Evolutionary conservation across 305 asterid genomes (phyloP), one percentile per base, ranked within the genome.

Genomic region (Solanum hybrid): DNA sequence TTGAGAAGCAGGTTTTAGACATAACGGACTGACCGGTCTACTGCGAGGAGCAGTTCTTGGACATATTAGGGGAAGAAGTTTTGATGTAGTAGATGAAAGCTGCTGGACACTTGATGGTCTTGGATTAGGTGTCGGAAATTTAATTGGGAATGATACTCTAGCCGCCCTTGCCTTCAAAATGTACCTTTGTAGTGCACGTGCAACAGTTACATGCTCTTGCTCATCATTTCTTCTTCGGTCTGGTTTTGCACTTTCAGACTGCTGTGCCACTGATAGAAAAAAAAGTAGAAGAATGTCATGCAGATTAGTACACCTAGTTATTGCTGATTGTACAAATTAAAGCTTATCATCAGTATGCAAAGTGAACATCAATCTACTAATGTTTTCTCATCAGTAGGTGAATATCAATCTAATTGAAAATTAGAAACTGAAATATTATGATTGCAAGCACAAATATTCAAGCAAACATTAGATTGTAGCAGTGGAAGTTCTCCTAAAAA

Each of bases 141-240:
- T 94, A 45, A 97, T 95, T 9, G 99, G 99, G 88, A 97, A 95
- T 15, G 95, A 80, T 89, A 93, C 38, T 91, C 92, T 95, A 26
- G 94, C 95, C 91, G 93, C 82, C 92, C 93, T 94, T 77, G 98
- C 99, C 91, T 93, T 94, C 34, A 89, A 78, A 79, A 95, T 93
- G 90, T 94, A 97, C 94, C 91, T 94, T 88, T 97, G 98, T 89
- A 97, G 92, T 36, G 99, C 99, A 80, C 98, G 96, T 78, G 99
- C 98, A 73, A 95, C 99, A 2, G 95, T 96, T 88, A 97, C 95
- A 71, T 97, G 99, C 95, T 97, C 99, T 89, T 94, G 98, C 92
- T 97, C 98, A 72, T 97, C 99, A 87, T 90, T 95, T 66, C 90
- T 95, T 89, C 87, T 87, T 92, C 91, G 95, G 38, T 94, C 97